Evolutionary conservation across 805 yeast genomes (phyloP).

Genomic region (Metschnikowia santaceciliae): DNA sequence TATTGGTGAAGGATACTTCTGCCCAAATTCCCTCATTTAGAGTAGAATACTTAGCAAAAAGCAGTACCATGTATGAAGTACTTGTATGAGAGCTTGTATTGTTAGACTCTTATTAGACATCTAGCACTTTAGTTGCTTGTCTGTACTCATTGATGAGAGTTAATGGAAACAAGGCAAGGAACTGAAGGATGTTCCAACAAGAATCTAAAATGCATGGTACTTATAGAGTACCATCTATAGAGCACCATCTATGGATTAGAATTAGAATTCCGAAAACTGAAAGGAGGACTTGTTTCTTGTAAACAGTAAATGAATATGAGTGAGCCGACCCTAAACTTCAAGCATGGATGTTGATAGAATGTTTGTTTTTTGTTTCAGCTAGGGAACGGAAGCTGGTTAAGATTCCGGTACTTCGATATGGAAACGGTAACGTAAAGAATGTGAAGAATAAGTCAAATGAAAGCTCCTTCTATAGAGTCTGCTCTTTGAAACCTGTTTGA

Average conservation of each 20-base stretch:
- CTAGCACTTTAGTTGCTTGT: too few relatives aligned
- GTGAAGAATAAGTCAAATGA: background rate
- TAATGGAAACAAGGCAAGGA: too few relatives aligned
- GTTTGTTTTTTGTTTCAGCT: background rate
- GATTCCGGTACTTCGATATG: background rate
- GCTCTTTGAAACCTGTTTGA: background rate
- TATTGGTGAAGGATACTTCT: too few relatives aligned
- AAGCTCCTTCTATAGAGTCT: background rate
- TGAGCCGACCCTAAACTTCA: background rate
- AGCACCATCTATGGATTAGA: background rate
- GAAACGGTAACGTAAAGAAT: background rate
- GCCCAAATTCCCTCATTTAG: too few relatives aligned
- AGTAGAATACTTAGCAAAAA: too few relatives aligned
- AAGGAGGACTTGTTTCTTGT: background rate
- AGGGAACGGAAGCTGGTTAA: background rate
- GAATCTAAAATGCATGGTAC: too few relatives aligned
- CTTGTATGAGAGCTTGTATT: too few relatives aligned
- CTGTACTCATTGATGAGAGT: too few relatives aligned
- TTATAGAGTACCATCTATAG: too few relatives aligned
- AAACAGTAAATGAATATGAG: background rate
- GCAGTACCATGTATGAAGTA: too few relatives aligned
- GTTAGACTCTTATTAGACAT: too few relatives aligned
- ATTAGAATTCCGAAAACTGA: background rate
- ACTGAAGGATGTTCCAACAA: too few relatives aligned
- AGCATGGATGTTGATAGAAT: background rate